phyloP scores from a whole-genome alignment of 179 eudicot genomes.

The Heliamphora pulchella region DNA sequence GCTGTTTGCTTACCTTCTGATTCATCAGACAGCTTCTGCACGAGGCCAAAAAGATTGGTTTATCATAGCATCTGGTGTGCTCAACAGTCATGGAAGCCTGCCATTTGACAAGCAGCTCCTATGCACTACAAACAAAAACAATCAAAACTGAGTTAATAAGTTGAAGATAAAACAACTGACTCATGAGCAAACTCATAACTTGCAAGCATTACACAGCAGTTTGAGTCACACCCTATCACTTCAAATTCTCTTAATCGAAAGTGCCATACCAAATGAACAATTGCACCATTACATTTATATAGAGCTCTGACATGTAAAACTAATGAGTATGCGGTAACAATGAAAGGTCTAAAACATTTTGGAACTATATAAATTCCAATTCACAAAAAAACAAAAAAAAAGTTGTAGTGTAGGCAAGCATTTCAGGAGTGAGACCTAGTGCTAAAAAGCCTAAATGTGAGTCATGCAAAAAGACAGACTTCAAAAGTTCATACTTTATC shows the following conservation, averaged over 20 bases:
- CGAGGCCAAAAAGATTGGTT: background rate
- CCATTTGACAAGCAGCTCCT: constrained; percentile 1
- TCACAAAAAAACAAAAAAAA: background rate
- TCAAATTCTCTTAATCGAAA: background rate
- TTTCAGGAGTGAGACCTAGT: background rate
- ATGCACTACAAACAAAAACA: background rate
- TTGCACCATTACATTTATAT: background rate
- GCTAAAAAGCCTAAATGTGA: background rate
- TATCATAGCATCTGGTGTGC: background rate
- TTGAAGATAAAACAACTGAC: background rate
- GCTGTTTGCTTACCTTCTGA: constrained; percentile 11
- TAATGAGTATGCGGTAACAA: background rate
- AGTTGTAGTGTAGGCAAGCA: background rate
- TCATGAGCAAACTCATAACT: background rate
- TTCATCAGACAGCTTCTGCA: background rate
- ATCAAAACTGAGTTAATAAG: background rate
- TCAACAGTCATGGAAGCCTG: constrained; percentile 1
- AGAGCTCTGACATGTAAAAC: background rate
- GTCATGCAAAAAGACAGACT: background rate
- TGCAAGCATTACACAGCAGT: background rate
- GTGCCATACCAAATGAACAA: background rate
- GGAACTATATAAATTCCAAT: background rate
- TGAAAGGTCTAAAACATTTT: too few relatives aligned
- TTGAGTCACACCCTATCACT: background rate
- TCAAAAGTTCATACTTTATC: background rate